Conservation (phyloP, 768 basidiomycete species). For the Mycena alexandri region DNA sequence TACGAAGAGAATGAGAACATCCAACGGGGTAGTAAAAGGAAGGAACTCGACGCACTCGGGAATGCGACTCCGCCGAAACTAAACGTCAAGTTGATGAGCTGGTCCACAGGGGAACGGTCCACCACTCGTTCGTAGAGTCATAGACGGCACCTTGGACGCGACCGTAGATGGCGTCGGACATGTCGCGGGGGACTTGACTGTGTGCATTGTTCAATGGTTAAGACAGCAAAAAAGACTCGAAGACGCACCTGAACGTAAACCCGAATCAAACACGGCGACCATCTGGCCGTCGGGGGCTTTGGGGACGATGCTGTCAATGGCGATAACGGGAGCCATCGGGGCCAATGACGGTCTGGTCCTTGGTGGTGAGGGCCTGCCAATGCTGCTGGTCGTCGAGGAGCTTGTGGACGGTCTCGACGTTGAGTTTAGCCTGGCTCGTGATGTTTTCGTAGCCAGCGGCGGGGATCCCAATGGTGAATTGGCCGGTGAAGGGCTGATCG, state of each 20-base stretch:
- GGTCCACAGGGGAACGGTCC: constrained; percentile 74
- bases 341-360: constrained; percentile 67
- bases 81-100: constrained; percentile 75
- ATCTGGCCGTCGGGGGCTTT: constrained; percentile 59
- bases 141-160: constrained; percentile 61
- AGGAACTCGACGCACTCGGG: constrained; percentile 58
- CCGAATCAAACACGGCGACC: constrained; percentile 77
- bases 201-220: too few relatives aligned
- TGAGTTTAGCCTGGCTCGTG: constrained; percentile 62
- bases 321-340: constrained; percentile 67
- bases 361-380: constrained; percentile 74
- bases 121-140: constrained; percentile 60
- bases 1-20: not conserved
- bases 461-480: constrained; percentile 73
- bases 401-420: constrained; percentile 50
- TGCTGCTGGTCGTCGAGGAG: constrained; percentile 60
- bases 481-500: constrained; percentile 66
- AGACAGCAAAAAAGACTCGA: too few relatives aligned
- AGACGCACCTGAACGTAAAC: constrained; percentile 77
- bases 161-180: constrained; percentile 74
- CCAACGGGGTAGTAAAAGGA: not conserved
- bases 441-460: constrained; percentile 63
- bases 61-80: constrained; percentile 67
- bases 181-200: constrained; percentile 28
- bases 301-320: constrained; percentile 59